phyloP scores from a whole-genome alignment of 345 rosid species.

The Gynandropsis gynandra region DNA sequence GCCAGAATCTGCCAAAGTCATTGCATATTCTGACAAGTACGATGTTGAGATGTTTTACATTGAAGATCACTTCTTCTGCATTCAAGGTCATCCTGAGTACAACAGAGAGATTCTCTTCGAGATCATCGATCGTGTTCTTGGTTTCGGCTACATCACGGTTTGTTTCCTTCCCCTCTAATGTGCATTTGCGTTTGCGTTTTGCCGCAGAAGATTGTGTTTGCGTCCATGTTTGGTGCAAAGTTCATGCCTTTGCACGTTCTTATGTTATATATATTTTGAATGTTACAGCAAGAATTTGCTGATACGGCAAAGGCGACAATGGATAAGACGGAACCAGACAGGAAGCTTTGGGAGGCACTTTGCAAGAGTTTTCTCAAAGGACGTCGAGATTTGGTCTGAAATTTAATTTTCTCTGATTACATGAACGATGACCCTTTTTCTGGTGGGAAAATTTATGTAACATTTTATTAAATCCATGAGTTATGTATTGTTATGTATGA shows the following conservation, averaged over 20 bases:
- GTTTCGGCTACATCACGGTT: constrained; percentile 47
- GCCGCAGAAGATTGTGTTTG: too few relatives aligned
- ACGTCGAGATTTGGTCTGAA: background rate
- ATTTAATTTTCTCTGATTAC: too few relatives aligned
- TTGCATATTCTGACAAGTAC: constrained; percentile 72
- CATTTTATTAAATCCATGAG: background rate
- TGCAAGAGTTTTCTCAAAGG: constrained; percentile 34
- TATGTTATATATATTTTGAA: background rate
- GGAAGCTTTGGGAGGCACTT: constrained; percentile 22
- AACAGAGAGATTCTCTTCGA: constrained; percentile 64
- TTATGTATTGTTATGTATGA: background rate
- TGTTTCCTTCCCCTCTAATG: background rate
- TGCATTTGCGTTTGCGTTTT: too few relatives aligned
- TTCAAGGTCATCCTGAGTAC: constrained; percentile 95
- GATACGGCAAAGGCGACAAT: constrained; percentile 28
- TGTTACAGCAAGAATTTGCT: constrained; percentile 26
- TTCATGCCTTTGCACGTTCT: too few relatives aligned
- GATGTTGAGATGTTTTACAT: constrained; percentile 64
- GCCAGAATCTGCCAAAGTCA: constrained; percentile 56
- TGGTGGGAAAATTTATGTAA: background rate
- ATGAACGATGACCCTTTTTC: too few relatives aligned
- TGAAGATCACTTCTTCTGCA: constrained; percentile 61
- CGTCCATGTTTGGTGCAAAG: too few relatives aligned
- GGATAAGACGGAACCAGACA: constrained; percentile 26
- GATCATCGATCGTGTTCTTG: constrained; percentile 71